Base-by-base conservation (phyloP, 2,329 filamentous ascomycete genomes). In the Magnaporthiopsis rhizophila region DNA sequence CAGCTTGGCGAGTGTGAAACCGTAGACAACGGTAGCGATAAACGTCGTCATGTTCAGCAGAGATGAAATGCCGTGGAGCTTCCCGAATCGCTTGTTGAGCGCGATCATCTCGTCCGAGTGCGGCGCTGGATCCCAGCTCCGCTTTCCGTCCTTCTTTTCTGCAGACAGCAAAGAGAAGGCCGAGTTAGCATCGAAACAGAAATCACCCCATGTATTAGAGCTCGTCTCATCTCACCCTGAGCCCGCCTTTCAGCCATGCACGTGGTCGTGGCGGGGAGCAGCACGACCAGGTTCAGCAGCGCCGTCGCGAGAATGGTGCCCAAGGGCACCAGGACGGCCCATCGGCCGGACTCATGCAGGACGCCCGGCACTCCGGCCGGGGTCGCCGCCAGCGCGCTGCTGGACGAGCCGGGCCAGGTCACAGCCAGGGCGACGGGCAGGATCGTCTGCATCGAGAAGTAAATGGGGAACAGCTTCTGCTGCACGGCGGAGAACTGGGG, bases 61-160 rank as follows among this genome's bases (percentile, higher is more conserved):
- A 34, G 90, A 90, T 9, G 91, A 96, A 61, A 90, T 78, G 7
- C 93, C 91, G 75, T 99, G 95, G 65, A 97, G 76, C 67, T 84
- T 84, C 21, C 85, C 86, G 75, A 98, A 98, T 67, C 81, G 82
- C 77, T 87, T 90, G 80, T 94, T 96, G 70, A 96, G 76, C 11
- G 81, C 81, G 69, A 86, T 76, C 93, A 98, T 97, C 78, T 94
- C 91, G 69, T 88, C 82, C 6, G 90, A 95, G 71, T 96, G 91
- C 56, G 92, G 90, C 0, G 87, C 83, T 63, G 85, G 79, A 68
- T 96, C 92, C 71, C 89, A 90, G 75, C 88, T 91, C 74, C 89
- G 90, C 83, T 96, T 97, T 64, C 92, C 92, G 73, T 97, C 94
- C 71, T 89, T 87, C 67, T 89, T 92, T 81, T 94, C 93, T 87